Evolutionary conservation across 1,284 basidiomycete species (phyloP).

Genomic region (Malassezia cuniculi): DNA sequence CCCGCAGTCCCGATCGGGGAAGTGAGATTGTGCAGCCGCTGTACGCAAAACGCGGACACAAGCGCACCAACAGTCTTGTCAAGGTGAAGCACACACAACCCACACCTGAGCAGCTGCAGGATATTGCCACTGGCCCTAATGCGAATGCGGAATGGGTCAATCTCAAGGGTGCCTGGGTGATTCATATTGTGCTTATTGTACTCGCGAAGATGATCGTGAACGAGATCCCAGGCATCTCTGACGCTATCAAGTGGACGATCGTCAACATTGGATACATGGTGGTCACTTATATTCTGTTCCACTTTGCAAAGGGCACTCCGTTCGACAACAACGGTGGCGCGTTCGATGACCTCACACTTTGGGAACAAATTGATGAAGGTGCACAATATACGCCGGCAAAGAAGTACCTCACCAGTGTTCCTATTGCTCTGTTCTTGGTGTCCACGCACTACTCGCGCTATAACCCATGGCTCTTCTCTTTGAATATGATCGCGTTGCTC

Average conservation of each 20-base stretch:
- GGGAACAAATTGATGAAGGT: conserved; percentile 98
- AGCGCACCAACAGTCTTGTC: conserved; percentile 68
- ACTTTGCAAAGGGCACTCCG: conserved; percentile 91
- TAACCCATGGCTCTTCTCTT: conserved; percentile 75
- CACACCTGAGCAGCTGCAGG: conserved; percentile 47
- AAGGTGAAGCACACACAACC: conserved; percentile 46
- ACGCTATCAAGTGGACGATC: conserved; percentile 87
- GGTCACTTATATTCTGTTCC: conserved; percentile 96
- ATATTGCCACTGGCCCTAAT: conserved; percentile 51
- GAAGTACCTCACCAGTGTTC: conserved; percentile 88
- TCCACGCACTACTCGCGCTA: conserved; percentile 84
- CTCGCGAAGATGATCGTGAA: conserved; percentile 84
- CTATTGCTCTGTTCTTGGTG: conserved; percentile 83
- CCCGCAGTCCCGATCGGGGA: too few relatives aligned
- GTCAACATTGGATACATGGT: conserved; percentile 83
- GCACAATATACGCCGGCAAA: conserved; percentile 96
- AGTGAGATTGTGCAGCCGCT: too few relatives aligned
- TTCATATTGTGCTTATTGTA: conserved; percentile 84
- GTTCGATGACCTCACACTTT: conserved; percentile 91
- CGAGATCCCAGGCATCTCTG: conserved; percentile 81
- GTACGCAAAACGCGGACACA: too few relatives aligned
- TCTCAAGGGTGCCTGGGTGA: conserved; percentile 88
- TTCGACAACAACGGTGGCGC: conserved; percentile 78
- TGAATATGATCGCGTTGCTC: conserved; percentile 76
- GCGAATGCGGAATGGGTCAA: conserved; percentile 98